phyloP scores from a whole-genome alignment of 768 basidiomycete species.

The Mycena rosella region DNA sequence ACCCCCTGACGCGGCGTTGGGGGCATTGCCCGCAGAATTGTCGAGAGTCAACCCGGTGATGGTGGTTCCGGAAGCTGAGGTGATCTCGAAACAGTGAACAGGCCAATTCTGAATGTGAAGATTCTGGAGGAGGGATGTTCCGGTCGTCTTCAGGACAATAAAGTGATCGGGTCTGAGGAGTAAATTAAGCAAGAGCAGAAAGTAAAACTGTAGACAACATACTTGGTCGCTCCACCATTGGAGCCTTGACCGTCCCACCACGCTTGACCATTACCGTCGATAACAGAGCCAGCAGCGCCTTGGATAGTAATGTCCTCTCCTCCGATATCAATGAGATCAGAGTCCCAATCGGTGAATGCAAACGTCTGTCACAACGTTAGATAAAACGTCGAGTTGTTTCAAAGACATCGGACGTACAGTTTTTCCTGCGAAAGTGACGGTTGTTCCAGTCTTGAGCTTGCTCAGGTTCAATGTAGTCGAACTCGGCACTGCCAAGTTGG shows the following conservation, averaged over 20 bases:
- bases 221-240: constrained; percentile 29
- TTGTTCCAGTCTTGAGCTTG: constrained; percentile 30
- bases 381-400: background rate
- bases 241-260: constrained; percentile 33
- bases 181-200: background rate
- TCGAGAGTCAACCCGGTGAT: constrained; percentile 33
- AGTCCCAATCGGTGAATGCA: constrained; percentile 32
- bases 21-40: constrained; percentile 31
- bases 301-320: too few species aligned
- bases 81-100: constrained; percentile 31
- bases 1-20: constrained; percentile 28
- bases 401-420: constrained; percentile 20
- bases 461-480: constrained; percentile 27
- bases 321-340: too few species aligned
- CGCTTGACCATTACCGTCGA: constrained; percentile 30
- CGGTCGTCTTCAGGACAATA: constrained; percentile 28
- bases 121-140: constrained; percentile 27
- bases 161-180: constrained; percentile 28
- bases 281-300: background rate
- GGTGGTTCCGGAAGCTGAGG: constrained; percentile 28
- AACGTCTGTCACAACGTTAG: constrained; percentile 25
- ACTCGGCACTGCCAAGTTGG: constrained; percentile 29
- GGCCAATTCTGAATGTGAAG: constrained; percentile 34
- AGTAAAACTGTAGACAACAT: background rate
- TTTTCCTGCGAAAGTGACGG: constrained; percentile 29